These are phyloP conservation scores for Verbascum thapsus DNA, from an alignment of 257 asterid species.

Conservation along the genomic window DNA sequence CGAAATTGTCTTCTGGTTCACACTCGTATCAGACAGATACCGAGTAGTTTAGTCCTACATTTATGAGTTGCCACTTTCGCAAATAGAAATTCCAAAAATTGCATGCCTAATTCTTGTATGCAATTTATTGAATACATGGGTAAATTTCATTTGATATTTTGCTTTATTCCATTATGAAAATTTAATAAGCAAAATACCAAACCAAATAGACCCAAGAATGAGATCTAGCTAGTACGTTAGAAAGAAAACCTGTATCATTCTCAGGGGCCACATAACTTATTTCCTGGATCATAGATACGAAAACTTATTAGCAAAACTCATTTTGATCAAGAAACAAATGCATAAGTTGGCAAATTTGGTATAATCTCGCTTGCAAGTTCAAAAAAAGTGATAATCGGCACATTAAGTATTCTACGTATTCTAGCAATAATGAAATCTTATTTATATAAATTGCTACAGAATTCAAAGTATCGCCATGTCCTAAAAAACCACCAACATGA, in stretches of 20 bases:
- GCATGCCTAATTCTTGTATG: no score
- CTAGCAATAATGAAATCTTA: neutral
- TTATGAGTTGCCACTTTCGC: no score
- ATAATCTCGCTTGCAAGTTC: neutral
- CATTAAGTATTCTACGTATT: neutral
- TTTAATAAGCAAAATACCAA: no score
- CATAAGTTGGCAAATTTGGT: no score
- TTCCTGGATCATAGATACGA: constrained; percentile 54
- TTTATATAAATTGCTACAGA: neutral
- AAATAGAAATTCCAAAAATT: no score
- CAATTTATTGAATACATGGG: no score
- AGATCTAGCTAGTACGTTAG: constrained; percentile 16
- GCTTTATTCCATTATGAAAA: no score
- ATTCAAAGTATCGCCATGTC: neutral
- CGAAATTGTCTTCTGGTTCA: no score
- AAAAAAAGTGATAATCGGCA: neutral
- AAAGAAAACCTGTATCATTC: constrained; percentile 72
- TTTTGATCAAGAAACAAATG: neutral
- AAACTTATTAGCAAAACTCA: constrained; percentile 23
- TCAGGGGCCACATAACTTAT: constrained; percentile 47
- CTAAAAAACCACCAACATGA: neutral
- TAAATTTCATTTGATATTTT: no score
- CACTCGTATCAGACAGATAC: no score
- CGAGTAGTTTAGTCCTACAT: no score
- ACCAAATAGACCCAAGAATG: neutral